phyloP scores from a whole-genome alignment of 176 grass and related monocot species.

The Tillandsia leiboldiana region DNA sequence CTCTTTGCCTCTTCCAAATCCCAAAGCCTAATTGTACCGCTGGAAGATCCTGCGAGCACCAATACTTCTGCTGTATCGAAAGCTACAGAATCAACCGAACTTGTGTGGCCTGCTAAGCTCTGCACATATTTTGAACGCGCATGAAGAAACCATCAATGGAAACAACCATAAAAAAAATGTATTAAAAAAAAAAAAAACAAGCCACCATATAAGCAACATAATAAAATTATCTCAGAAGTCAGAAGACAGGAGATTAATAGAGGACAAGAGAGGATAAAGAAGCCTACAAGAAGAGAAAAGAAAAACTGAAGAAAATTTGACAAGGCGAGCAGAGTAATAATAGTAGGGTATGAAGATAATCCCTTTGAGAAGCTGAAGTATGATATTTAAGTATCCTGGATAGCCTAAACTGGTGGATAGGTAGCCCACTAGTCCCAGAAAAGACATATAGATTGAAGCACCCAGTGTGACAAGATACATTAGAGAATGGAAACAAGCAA shows the following conservation, averaged over 20 bases:
- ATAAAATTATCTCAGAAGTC: no score
- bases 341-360: no score
- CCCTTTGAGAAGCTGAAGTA: no score
- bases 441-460: background rate
- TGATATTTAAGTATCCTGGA: no score
- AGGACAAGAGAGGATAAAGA: slow-evolving; percentile 4
- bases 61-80: slow-evolving; percentile 89
- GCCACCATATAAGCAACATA: background rate
- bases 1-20: slow-evolving; percentile 93
- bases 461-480: no score
- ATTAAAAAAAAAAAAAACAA: background rate
- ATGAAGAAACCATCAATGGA: background rate
- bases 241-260: background rate
- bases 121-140: slow-evolving; percentile 7
- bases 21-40: slow-evolving; percentile 90
- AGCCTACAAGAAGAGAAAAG: slow-evolving; percentile 9
- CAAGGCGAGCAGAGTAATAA: no score
- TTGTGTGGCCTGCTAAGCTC: slow-evolving; percentile 76
- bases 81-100: slow-evolving; percentile 68
- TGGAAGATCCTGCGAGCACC: slow-evolving; percentile 87
- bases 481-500: no score
- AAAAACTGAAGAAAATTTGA: background rate
- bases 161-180: background rate
- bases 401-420: no score
- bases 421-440: background rate